Evolutionary conservation across 768 basidiomycete genomes (phyloP).

Genomic region (Rhizopogon vinicolor): DNA sequence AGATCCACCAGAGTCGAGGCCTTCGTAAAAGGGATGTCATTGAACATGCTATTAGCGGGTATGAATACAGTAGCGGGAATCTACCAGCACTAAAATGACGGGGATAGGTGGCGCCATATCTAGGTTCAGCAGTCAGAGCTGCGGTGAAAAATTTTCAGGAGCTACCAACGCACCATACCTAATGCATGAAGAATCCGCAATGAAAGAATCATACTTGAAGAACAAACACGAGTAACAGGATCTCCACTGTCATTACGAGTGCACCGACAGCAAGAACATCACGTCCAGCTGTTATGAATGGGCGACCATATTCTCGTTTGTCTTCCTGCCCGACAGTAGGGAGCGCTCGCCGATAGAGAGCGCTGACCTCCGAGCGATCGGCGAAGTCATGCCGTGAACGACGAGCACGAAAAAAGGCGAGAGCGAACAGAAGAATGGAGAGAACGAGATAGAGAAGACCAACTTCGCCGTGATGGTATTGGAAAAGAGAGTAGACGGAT

Average conservation of each 20-base stretch:
- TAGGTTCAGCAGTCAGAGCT: not conserved
- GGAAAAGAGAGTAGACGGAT: slow-evolving; percentile 26
- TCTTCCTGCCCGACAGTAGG: slow-evolving; percentile 59
- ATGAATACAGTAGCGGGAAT: too few species aligned
- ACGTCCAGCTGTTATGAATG: slow-evolving; percentile 80
- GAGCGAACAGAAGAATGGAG: slow-evolving; percentile 52
- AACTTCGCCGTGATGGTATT: slow-evolving; percentile 20
- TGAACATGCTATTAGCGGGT: too few species aligned
- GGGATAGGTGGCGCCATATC: too few species aligned
- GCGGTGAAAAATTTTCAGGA: not conserved
- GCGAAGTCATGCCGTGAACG: slow-evolving; percentile 76
- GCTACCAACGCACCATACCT: slow-evolving; percentile 6
- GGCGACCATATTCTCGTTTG: slow-evolving; percentile 64
- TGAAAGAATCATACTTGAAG: slow-evolving; percentile 30
- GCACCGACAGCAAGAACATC: slow-evolving; percentile 56
- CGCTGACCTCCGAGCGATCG: slow-evolving; percentile 36
- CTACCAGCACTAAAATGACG: too few species aligned
- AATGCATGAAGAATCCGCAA: not conserved
- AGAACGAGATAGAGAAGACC: slow-evolving; percentile 65
- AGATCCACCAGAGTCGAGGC: too few species aligned
- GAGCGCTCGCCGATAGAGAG: slow-evolving; percentile 33
- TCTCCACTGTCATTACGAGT: slow-evolving; percentile 60
- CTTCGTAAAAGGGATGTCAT: too few species aligned
- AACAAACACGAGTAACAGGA: slow-evolving; percentile 62
- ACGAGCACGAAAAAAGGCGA: slow-evolving; percentile 56